These are phyloP conservation scores for Fusarium heterosporum DNA, from an alignment of 2,329 filamentous ascomycete species.

Conservation along the genomic window DNA sequence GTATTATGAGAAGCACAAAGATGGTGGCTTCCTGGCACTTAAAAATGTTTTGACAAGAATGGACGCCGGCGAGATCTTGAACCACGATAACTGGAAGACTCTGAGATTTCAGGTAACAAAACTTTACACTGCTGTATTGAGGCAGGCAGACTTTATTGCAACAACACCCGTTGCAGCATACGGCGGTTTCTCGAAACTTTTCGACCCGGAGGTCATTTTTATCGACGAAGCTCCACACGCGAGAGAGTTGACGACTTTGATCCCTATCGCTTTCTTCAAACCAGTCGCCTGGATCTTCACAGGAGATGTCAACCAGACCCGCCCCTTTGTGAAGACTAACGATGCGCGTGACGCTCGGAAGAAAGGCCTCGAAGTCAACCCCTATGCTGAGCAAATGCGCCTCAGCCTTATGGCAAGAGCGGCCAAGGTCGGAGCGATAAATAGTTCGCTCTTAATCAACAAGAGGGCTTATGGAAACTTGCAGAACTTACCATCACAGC, in stretches of 20 bases:
- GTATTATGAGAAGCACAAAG: slow-evolving; percentile 51
- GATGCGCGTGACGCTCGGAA: slow-evolving; percentile 26
- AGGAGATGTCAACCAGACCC: slow-evolving; percentile 59
- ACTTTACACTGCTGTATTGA: slow-evolving; percentile 56
- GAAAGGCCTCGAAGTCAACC: slow-evolving; percentile 48
- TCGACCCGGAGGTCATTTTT: slow-evolving; percentile 85
- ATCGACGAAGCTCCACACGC: slow-evolving; percentile 75
- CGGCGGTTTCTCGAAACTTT: slow-evolving; percentile 60
- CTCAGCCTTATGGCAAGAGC: slow-evolving; percentile 56
- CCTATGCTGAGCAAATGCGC: slow-evolving; percentile 49
- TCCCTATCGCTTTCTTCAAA: slow-evolving; percentile 57
- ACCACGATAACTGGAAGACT: slow-evolving; percentile 45
- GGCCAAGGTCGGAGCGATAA: slow-evolving; percentile 48
- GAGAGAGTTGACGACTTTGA: slow-evolving; percentile 59
- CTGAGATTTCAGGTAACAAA: slow-evolving; percentile 49
- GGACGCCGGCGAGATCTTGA: slow-evolving; percentile 45
- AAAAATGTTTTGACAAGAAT: slow-evolving; percentile 53
- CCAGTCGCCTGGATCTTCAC: slow-evolving; percentile 60
- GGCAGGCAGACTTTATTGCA: slow-evolving; percentile 57
- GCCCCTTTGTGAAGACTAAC: slow-evolving; percentile 55
- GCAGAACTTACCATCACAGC: slow-evolving; percentile 55
- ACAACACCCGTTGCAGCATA: slow-evolving; percentile 60
- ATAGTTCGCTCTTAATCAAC: slow-evolving; percentile 52
- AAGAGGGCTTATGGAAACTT: slow-evolving; percentile 55
- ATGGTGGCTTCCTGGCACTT: slow-evolving; percentile 51